These are phyloP conservation scores for Carpinus fangiana DNA, from an alignment of 306 rosid genomes.

Conservation along the genomic window DNA sequence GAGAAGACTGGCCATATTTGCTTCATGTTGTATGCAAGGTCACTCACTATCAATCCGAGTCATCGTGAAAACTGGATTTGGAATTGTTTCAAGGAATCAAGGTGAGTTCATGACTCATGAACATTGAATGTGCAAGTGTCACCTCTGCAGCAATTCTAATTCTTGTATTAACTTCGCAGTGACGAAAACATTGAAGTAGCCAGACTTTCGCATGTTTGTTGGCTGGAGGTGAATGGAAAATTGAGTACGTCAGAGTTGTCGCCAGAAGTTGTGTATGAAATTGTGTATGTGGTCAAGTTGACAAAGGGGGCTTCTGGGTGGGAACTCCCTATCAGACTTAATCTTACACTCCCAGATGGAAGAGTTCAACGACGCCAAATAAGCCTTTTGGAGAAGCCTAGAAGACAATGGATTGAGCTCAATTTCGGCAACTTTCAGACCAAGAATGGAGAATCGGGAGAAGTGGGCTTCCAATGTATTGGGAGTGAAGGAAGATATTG, in stretches of 20 bases:
- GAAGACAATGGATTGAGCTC: constrained; percentile 16
- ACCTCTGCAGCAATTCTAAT: not conserved
- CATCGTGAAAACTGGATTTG: not conserved
- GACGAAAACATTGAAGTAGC: constrained; percentile 27
- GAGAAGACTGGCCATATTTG: not conserved
- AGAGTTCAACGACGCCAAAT: not conserved
- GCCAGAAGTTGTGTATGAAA: constrained; percentile 13
- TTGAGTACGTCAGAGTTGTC: constrained; percentile 17
- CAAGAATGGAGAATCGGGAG: not conserved
- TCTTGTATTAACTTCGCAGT: not conserved
- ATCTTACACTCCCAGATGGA: not conserved
- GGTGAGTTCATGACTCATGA: not conserved
- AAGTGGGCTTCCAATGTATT: constrained; percentile 15
- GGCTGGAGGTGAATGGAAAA: constrained; percentile 21
- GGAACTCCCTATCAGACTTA: constrained; percentile 19
- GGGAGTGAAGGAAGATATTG: not conserved
- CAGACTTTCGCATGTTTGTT: not conserved
- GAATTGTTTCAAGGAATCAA: constrained; percentile 23
- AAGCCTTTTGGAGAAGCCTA: constrained; percentile 8
- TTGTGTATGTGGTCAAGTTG: constrained; percentile 18
- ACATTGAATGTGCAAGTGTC: not conserved
- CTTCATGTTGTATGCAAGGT: constrained; percentile 18
- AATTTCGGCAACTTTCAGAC: not conserved
- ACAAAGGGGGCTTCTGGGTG: constrained; percentile 28
- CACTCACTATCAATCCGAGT: constrained; percentile 1